Conservation (phyloP, 768 basidiomycete genomes). For the Psilocybe subaeruginosa region DNA sequence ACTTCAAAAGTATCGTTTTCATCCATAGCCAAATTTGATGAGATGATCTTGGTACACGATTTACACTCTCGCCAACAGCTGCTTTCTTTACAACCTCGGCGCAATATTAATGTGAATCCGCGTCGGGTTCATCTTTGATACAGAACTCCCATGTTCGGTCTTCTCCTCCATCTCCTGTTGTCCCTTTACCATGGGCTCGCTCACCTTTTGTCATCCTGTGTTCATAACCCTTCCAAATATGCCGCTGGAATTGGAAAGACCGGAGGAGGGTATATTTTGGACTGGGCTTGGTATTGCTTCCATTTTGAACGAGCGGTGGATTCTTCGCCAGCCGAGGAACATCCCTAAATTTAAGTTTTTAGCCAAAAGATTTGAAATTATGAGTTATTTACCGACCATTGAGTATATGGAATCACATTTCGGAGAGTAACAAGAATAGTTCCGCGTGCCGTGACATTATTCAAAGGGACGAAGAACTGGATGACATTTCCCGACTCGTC, state of each 20-base stretch:
- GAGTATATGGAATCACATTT: conserved; percentile 84
- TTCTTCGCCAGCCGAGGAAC: conserved; percentile 74
- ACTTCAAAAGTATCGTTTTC: too few species aligned
- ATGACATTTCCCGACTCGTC: conserved; percentile 4
- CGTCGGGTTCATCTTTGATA: conserved; percentile 29
- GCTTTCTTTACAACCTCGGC: background rate
- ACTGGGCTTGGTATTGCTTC: conserved; percentile 48
- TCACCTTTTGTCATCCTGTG: conserved; percentile 96
- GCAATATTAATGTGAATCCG: background rate
- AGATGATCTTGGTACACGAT: background rate
- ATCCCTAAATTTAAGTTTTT: conserved; percentile 52
- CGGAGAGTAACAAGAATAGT: conserved; percentile 86
- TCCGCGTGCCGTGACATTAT: conserved; percentile 47
- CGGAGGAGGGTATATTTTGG: conserved; percentile 72
- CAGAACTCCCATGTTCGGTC: conserved; percentile 93
- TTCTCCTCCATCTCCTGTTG: conserved; percentile 73
- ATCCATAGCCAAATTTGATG: too few species aligned
- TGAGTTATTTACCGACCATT: conserved; percentile 58
- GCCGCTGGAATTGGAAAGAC: conserved; percentile 79
- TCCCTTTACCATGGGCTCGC: conserved; percentile 64
- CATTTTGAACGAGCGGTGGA: conserved; percentile 57
- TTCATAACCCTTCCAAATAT: conserved; percentile 81
- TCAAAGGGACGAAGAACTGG: conserved; percentile 10
- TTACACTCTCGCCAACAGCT: background rate
- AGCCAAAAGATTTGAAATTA: conserved; percentile 5